Base-by-base conservation (phyloP, 2,329 filamentous ascomycete species). In the Monosporascus cannonballus region DNA sequence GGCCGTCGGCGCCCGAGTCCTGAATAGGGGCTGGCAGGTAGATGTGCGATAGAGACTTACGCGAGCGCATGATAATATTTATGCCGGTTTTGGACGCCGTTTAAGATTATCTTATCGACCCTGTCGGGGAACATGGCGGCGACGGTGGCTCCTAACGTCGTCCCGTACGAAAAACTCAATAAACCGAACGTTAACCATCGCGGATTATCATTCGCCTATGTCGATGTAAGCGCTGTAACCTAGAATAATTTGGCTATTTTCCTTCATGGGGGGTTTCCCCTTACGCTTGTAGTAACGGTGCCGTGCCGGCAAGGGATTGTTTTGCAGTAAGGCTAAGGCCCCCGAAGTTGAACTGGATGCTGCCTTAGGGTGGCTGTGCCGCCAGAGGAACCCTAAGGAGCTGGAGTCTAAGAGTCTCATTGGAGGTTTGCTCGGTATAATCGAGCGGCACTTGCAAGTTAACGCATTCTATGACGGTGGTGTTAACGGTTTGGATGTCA, bases 71-170 rank as follows among this genome's bases (percentile, higher is more conserved):
- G 52, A 49, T 69, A 68, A 45, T 66, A 69, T 24, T 71, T 62
- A 24, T 67, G 64, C 0, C 59, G 54, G 44, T 70, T 70, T 6
- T 63, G 54, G 1, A 69, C 63, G 18, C 64, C 67, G 34, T 71
- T 67, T 1, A 70, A 49, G 25, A 71, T 52, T 48, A 69, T 53
- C 50, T 61, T 68, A 48, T 68, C 66, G 20, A 70, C 56, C n/a
- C 55, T 58, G 6, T 68, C 61, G 1, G 68, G 73, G 51, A 73
- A 74, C 71, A 76, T 74, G 45, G 69, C 64, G 1, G 68, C 70
- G 3, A 67, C 57, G 1, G 68, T 72, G 5, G 64, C 63, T 6
- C 73, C 73, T 4, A 75, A 54, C 0, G 67, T 50, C 2, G 67
- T 70, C 1, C 72, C 71, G 51, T 73, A 74, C 0, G 70, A 73